Evolutionary conservation across 2,329 filamentous ascomycete species (phyloP).

Genomic region (Talaromyces sp.): DNA sequence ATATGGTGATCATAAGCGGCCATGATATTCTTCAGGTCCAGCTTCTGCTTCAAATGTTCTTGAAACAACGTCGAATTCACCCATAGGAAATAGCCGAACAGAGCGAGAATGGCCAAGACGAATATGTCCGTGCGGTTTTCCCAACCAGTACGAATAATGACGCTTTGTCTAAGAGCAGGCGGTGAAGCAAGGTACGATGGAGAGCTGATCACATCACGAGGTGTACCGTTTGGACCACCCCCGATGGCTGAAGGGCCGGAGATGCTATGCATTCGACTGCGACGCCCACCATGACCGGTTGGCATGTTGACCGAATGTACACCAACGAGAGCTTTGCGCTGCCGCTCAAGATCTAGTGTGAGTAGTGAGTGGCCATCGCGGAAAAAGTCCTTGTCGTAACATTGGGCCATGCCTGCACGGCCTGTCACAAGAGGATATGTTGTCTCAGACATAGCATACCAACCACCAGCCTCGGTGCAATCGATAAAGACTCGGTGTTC

Average conservation of each 20-base stretch:
- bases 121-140: constrained; percentile 48
- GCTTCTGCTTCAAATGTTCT: constrained; percentile 44
- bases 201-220: constrained; percentile 35
- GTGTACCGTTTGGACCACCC: constrained; percentile 40
- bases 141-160: constrained; percentile 48
- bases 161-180: constrained; percentile 42
- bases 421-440: constrained; percentile 83
- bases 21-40: constrained; percentile 48
- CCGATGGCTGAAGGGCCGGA: constrained; percentile 37
- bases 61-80: constrained; percentile 44
- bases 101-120: constrained; percentile 40
- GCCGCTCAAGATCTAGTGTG: constrained; percentile 45
- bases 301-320: constrained; percentile 61
- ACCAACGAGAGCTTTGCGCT: constrained; percentile 66
- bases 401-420: constrained; percentile 58
- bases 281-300: constrained; percentile 29
- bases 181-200: constrained; percentile 40
- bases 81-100: constrained; percentile 44
- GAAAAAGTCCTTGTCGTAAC: constrained; percentile 55
- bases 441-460: constrained; percentile 88
- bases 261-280: constrained; percentile 46
- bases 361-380: constrained; percentile 38
- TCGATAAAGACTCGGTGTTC: constrained; percentile 77
- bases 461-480: constrained; percentile 78
- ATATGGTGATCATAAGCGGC: constrained; percentile 39